These are phyloP conservation scores for Beauveria sp. DNA, from an alignment of 2,329 filamentous ascomycete genomes.

Conservation along the genomic window DNA sequence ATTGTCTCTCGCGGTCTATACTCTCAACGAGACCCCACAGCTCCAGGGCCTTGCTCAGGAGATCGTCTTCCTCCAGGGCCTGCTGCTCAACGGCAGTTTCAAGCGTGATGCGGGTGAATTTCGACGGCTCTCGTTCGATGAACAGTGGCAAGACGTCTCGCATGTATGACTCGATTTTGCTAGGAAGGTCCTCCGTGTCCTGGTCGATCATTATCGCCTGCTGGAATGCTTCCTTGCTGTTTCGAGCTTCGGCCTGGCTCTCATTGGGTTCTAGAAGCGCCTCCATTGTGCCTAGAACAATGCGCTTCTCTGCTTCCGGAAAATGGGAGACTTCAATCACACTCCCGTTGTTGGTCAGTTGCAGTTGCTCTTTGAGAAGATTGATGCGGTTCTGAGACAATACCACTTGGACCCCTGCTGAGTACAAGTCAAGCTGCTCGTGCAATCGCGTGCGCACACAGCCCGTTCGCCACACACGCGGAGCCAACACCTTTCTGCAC, in stretches of 20 bases:
- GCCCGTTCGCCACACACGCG: slow-evolving; percentile 57
- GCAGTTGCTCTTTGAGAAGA: slow-evolving; percentile 41
- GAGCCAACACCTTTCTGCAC: slow-evolving; percentile 54
- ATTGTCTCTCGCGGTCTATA: slow-evolving; percentile 55
- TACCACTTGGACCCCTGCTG: slow-evolving; percentile 55
- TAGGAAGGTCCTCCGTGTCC: slow-evolving; percentile 51
- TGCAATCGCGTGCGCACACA: slow-evolving; percentile 56
- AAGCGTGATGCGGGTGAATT: slow-evolving; percentile 51
- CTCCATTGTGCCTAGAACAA: slow-evolving; percentile 29
- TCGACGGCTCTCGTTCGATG: slow-evolving; percentile 51
- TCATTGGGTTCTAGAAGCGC: slow-evolving; percentile 28
- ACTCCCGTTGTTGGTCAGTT: slow-evolving; percentile 40
- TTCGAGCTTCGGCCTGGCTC: slow-evolving; percentile 26
- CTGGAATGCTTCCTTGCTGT: slow-evolving; percentile 25
- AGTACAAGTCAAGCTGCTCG: slow-evolving; percentile 55
- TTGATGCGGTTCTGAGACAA: slow-evolving; percentile 54
- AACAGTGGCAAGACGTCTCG: slow-evolving; percentile 49
- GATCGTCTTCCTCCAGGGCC: slow-evolving; percentile 41
- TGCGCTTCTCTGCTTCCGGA: slow-evolving; percentile 38
- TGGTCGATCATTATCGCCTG: slow-evolving; percentile 51
- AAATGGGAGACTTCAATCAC: slow-evolving; percentile 54
- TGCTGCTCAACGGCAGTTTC: slow-evolving; percentile 41
- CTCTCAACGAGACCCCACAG: slow-evolving; percentile 59
- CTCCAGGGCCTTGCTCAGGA: slow-evolving; percentile 51
- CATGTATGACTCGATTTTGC: slow-evolving; percentile 53